These are phyloP conservation scores for Aspergillus diversus DNA, from an alignment of 495 filamentous ascomycete species.

Conservation along the genomic window DNA sequence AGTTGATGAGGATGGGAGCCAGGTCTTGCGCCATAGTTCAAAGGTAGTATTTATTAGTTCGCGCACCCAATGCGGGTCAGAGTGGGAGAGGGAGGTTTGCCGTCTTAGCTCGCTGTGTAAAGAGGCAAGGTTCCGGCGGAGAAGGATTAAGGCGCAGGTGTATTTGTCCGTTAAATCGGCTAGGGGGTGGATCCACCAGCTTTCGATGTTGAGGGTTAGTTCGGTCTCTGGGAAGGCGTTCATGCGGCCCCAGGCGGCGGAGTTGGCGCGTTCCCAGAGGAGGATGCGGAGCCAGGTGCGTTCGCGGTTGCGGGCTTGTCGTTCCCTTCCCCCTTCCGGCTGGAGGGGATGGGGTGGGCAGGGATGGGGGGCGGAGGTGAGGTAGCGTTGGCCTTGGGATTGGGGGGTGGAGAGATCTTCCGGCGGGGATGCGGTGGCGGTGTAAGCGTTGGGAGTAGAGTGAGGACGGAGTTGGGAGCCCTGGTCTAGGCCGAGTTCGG, in stretches of 20 bases:
- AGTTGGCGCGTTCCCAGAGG: constrained; percentile 36
- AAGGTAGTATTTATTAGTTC: constrained; percentile 26
- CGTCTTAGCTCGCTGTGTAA: constrained; percentile 22
- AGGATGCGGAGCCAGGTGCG: constrained; percentile 35
- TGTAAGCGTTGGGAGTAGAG: not conserved
- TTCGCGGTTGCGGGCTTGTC: constrained; percentile 30
- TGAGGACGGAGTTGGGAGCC: not conserved
- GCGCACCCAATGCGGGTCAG: constrained; percentile 29
- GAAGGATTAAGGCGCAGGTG: constrained; percentile 31
- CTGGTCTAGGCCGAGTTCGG: constrained; percentile 33
- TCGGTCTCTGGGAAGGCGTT: constrained; percentile 31
- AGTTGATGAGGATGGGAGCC: constrained; percentile 17
- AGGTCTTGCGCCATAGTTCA: constrained; percentile 24
- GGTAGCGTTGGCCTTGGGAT: too few relatives aligned
- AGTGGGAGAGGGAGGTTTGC: constrained; percentile 7
- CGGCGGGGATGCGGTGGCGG: not conserved
- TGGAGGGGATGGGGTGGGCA: too few relatives aligned
- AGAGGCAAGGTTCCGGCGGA: constrained; percentile 24
- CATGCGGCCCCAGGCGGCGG: constrained; percentile 29
- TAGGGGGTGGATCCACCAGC: constrained; percentile 33
- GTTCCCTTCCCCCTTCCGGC: not conserved
- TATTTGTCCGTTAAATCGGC: constrained; percentile 33
- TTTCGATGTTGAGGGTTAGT: constrained; percentile 26
- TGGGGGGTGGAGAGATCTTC: not conserved
- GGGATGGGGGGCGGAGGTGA: too few relatives aligned